phyloP scores from a whole-genome alignment of 345 rosid species.

The Nephelium lappaceum region DNA sequence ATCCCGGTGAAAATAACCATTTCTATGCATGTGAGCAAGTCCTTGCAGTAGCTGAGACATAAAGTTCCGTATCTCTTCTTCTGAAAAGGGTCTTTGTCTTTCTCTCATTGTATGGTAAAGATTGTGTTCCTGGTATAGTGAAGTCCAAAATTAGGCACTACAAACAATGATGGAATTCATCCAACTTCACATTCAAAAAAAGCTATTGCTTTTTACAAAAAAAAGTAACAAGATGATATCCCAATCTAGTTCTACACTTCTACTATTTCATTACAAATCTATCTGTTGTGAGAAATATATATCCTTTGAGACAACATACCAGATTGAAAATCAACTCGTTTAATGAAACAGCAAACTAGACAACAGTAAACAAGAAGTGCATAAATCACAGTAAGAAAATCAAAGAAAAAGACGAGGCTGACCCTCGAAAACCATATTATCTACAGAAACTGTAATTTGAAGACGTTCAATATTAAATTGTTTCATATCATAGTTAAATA shows the following conservation, averaged over 20 bases:
- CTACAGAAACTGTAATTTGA: not conserved
- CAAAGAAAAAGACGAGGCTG: slow-evolving; percentile 4
- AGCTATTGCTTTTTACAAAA: not conserved
- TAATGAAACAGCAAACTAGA: not conserved
- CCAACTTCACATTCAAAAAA: slow-evolving; percentile 6
- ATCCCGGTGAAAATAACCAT: slow-evolving; percentile 89
- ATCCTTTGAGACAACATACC: not conserved
- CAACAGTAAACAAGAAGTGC: not conserved
- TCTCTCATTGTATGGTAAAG: slow-evolving; percentile 87
- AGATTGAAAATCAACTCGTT: not conserved
- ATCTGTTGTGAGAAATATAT: not conserved
- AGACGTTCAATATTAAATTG: not conserved
- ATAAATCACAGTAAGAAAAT: not conserved
- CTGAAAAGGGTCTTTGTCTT: slow-evolving; percentile 62
- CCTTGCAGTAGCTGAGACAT: slow-evolving; percentile 90
- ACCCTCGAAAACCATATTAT: not conserved
- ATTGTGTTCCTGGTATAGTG: slow-evolving; percentile 63
- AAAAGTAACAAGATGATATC: not conserved
- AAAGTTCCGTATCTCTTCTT: slow-evolving; percentile 69
- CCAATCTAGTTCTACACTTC: not conserved
- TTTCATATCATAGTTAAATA: not conserved
- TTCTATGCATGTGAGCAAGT: slow-evolving; percentile 85
- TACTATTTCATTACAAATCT: not conserved
- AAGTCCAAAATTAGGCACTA: slow-evolving; percentile 19
- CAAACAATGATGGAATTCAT: not conserved